Percentiles rank a stretch among this genome's conserved stretches.
These are phyloP conservation scores for Dryas drummondii DNA, from an alignment of 306 rosid species.

Conservation along the genomic window DNA sequence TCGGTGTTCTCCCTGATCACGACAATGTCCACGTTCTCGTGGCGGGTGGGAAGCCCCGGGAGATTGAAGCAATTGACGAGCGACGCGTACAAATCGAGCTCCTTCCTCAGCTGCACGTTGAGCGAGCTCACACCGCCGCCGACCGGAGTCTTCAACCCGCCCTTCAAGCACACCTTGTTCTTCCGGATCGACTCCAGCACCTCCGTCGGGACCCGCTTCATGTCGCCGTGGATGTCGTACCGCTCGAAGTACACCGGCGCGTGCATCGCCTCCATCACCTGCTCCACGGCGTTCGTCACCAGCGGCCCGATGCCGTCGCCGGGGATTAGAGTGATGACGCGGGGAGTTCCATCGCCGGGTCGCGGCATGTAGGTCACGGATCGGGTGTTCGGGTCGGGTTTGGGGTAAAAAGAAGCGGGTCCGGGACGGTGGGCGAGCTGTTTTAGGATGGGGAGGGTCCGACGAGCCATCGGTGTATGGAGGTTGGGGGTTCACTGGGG, in stretches of 20 bases:
- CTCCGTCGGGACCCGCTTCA: slow-evolving; percentile 65
- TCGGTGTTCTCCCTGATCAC: slow-evolving; percentile 92
- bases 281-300: slow-evolving; percentile 81
- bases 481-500: no score
- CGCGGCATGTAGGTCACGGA: slow-evolving; percentile 62
- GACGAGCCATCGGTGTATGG: slow-evolving; percentile 33
- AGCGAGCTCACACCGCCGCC: slow-evolving; percentile 91
- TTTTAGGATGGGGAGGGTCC: slow-evolving; percentile 33
- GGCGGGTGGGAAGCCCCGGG: slow-evolving; percentile 72
- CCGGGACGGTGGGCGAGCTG: slow-evolving; percentile 25
- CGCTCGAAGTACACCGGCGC: slow-evolving; percentile 84
- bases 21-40: slow-evolving; percentile 80
- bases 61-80: slow-evolving; percentile 63
- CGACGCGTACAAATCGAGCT: slow-evolving; percentile 85
- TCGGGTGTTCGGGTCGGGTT: slow-evolving; percentile 31
- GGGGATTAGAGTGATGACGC: slow-evolving; percentile 73
- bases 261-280: slow-evolving; percentile 93
- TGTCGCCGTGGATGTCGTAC: slow-evolving; percentile 70
- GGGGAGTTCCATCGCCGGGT: slow-evolving; percentile 80
- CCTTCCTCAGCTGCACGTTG: slow-evolving; percentile 77
- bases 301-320: slow-evolving; percentile 91
- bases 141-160: slow-evolving; percentile 74
- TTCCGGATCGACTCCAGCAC: slow-evolving; percentile 74
- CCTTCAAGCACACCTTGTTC: slow-evolving; percentile 87
- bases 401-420: slow-evolving; percentile 9